Conservation (phyloP, 2,329 filamentous ascomycete species). For the Talaromyces piceae region DNA sequence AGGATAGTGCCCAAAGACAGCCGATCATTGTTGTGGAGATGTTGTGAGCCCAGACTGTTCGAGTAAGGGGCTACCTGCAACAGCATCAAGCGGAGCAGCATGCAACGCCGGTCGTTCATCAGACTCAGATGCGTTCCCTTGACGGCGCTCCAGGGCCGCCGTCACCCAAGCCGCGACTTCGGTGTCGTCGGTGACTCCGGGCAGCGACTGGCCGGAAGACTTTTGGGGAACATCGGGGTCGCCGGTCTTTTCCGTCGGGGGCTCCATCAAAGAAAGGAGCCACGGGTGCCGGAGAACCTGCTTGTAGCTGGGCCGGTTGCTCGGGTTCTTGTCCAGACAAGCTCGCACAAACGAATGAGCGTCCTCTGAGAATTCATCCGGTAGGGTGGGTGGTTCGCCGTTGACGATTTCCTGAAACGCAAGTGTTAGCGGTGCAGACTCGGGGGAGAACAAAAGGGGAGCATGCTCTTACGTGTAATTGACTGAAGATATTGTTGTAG, state of each 20-base stretch:
- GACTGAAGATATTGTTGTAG: slow-evolving; percentile 96
- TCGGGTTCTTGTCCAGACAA: slow-evolving; percentile 88
- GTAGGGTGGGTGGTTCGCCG: slow-evolving; percentile 86
- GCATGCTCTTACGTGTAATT: slow-evolving; percentile 72
- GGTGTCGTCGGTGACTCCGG: slow-evolving; percentile 54
- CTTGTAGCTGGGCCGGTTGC: slow-evolving; percentile 85
- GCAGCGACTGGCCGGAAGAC: slow-evolving; percentile 23
- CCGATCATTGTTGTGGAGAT: no score
- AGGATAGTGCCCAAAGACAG: no score
- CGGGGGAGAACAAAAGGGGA: neutral
- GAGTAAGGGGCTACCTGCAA: slow-evolving; percentile 39
- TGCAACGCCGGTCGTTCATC: slow-evolving; percentile 73
- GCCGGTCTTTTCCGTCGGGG: slow-evolving; percentile 55
- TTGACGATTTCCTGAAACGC: slow-evolving; percentile 80
- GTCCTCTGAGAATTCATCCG: slow-evolving; percentile 68
- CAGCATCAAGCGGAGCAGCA: slow-evolving; percentile 71
- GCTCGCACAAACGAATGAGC: slow-evolving; percentile 81
- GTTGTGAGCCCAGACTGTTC: slow-evolving; percentile 22
- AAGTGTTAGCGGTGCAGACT: slow-evolving; percentile 14
- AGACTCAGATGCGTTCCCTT: slow-evolving; percentile 49
- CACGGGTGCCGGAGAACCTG: slow-evolving; percentile 85
- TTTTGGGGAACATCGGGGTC: slow-evolving; percentile 18
- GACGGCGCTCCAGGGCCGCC: slow-evolving; percentile 59
- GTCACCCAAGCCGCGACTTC: slow-evolving; percentile 86
- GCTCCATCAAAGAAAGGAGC: slow-evolving; percentile 69